Percentiles rank a stretch among this genome's conserved stretches.
phyloP scores from a whole-genome alignment of 2,329 filamentous ascomycete genomes.

The Stagonosporopsis chrysanthemi region DNA sequence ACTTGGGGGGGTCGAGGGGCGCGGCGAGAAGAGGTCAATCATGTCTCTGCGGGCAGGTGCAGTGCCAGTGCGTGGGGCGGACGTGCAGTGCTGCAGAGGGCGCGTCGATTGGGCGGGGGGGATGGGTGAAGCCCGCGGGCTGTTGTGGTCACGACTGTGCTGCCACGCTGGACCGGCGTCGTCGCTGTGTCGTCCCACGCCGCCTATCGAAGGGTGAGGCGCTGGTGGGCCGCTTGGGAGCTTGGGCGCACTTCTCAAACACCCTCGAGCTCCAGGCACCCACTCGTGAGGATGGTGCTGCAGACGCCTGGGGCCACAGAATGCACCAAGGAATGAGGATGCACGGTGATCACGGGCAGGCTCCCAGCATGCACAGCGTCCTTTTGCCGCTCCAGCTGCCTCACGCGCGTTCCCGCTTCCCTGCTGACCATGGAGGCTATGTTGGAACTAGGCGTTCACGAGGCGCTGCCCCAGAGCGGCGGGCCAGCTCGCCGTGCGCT shows the following conservation, averaged over 20 bases:
- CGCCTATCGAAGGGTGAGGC: not conserved
- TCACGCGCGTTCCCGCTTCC: conserved; percentile 26
- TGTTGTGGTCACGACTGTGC: not conserved
- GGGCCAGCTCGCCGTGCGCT: conserved; percentile 2
- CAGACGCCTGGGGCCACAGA: conserved; percentile 2
- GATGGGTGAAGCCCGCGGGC: not conserved
- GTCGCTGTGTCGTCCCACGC: conserved; percentile 3
- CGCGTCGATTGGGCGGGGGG: not conserved
- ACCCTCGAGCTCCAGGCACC: conserved; percentile 25
- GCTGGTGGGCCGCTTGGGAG: not conserved
- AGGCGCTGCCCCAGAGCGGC: conserved; percentile 16
- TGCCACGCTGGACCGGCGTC: not conserved
- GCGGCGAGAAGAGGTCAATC: conserved; percentile 32
- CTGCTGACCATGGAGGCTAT: conserved; percentile 22
- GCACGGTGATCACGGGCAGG: conserved; percentile 10
- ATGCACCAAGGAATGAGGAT: conserved; percentile 18
- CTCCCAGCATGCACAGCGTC: conserved; percentile 5
- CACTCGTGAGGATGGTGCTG: conserved; percentile 13
- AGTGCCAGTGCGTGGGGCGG: conserved; percentile 12
- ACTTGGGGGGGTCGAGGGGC: conserved; percentile 29
- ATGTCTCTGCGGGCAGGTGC: conserved; percentile 35
- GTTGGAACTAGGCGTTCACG: conserved; percentile 24
- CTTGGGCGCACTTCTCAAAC: conserved; percentile 18
- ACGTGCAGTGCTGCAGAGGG: conserved; percentile 4
- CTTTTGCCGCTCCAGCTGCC: conserved; percentile 11